Base-by-base conservation (phyloP, 306 rosid species). In the Dryas drummondii region DNA sequence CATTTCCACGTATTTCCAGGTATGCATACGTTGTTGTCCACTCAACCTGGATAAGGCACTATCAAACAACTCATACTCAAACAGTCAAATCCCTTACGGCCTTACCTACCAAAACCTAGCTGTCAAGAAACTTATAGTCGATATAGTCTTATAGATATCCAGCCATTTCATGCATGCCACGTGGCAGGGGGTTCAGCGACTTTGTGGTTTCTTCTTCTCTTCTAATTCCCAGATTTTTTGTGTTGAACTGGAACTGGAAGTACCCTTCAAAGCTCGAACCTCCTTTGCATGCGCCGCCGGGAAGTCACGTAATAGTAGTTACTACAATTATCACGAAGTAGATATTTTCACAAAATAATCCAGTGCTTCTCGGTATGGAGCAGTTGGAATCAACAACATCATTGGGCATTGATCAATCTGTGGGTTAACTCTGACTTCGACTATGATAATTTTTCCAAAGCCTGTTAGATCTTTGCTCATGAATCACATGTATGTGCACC, bases 221-320 rank as follows among this genome's bases (percentile, higher is more conserved):
- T 14, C 2, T 10, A 4, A 54, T 54, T 16, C 19, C 9, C 68
- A 15, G 15, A 40, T 16, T 5, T 6, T 40, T 41, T 40, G 4
- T 15, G 68, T 8, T 63, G 13, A 15, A 41, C 15, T 16, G 5
- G 48, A 45, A 42, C 16, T 63, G 1, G 8, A 42, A 48, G 40
- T 8, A 11, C 27, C 2, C 48, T 46, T 46, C 3, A 8, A 32
- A 32, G 37, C 37, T 32, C 37, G 2, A 32, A 32, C 37, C 22
- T 22, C 66, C 52, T 13, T 26, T 68, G 27, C 73, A 32, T 32
- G 46, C 60, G 60, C 60, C 73, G 60, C 47, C 60, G 60, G 45
- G 72, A 68, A 26, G 72, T 49, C 71, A 19, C 71, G 9, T 46
- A 11, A 9, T 46, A 45, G 50, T 22, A 6, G 12, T 4, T 16